These are phyloP conservation scores for Catharanthus roseus DNA, from an alignment of 257 asterid genomes.

Conservation along the genomic window DNA sequence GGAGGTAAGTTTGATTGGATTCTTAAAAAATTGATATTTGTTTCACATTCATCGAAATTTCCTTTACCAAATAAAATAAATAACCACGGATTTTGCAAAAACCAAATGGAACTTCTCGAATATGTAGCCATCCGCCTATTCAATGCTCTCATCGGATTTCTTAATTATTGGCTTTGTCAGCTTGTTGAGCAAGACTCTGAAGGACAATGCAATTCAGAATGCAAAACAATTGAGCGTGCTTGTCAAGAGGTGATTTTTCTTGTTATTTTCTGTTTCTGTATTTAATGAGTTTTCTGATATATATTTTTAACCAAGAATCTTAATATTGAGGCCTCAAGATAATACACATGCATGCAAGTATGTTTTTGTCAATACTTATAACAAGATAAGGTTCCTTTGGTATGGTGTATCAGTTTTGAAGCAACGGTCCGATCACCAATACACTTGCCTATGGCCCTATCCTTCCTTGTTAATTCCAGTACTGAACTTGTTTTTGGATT, in stretches of 20 bases:
- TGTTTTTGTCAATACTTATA: background rate
- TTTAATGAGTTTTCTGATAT: background rate
- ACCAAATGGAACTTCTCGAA: background rate
- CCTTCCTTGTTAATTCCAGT: background rate
- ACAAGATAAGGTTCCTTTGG: no score
- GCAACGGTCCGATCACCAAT: background rate
- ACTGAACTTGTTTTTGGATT: background rate
- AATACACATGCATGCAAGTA: background rate
- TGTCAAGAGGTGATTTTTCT: constrained; percentile 76
- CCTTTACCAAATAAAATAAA: background rate
- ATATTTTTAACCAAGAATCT: background rate
- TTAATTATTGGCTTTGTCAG: constrained; percentile 36
- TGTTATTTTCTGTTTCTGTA: background rate
- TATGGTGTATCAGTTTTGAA: background rate
- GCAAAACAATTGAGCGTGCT: constrained; percentile 95
- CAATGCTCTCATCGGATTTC: constrained; percentile 12
- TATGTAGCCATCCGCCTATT: background rate
- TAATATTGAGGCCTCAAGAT: background rate
- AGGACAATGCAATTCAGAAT: constrained; percentile 87
- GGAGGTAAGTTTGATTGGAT: constrained; percentile 46
- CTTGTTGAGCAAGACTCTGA: constrained; percentile 90
- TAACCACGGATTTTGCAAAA: background rate
- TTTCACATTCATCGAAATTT: background rate
- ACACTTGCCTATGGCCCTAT: background rate
- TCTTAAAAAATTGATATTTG: no score